Percentiles rank a stretch among this genome's conserved stretches.
phyloP scores from a whole-genome alignment of 306 rosid genomes.

The Malus orientalis region DNA sequence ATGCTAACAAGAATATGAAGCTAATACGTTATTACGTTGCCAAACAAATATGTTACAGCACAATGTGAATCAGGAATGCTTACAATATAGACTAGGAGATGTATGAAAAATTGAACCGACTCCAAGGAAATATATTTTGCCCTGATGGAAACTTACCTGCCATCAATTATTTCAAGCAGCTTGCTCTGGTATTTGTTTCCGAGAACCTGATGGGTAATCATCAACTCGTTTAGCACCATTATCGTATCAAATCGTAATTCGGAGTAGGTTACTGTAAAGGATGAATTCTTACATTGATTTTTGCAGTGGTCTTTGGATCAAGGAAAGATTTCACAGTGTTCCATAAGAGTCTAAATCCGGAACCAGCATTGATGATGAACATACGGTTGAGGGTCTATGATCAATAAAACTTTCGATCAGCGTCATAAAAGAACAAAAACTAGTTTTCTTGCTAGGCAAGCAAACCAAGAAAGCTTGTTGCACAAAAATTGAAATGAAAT shows the following conservation, averaged over 20 bases:
- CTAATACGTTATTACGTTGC: neutral
- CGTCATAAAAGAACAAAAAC: neutral
- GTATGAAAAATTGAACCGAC: neutral
- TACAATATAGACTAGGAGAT: neutral
- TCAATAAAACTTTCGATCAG: constrained; percentile 8
- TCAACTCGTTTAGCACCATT: constrained; percentile 17
- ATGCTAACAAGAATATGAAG: neutral
- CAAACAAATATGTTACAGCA: neutral
- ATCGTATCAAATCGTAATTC: neutral
- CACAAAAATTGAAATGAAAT: neutral
- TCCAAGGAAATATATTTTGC: neutral
- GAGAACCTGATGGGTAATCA: constrained; percentile 54
- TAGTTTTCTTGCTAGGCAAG: neutral
- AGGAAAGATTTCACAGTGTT: constrained; percentile 82
- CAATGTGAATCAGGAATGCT: neutral
- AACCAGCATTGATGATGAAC: constrained; percentile 97
- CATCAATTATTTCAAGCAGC: constrained; percentile 86
- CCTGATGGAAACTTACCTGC: constrained; percentile 35
- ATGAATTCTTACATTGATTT: constrained; percentile 56
- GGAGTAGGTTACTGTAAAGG: neutral
- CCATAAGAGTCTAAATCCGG: constrained; percentile 93
- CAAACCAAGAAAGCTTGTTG: neutral
- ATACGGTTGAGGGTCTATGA: constrained; percentile 69
- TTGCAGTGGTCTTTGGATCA: constrained; percentile 85
- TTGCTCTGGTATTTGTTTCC: constrained; percentile 95